Evolutionary conservation across 305 asterid genomes (phyloP), one percentile per base, ranked within the genome.

Genomic region (Rubia balearica): DNA sequence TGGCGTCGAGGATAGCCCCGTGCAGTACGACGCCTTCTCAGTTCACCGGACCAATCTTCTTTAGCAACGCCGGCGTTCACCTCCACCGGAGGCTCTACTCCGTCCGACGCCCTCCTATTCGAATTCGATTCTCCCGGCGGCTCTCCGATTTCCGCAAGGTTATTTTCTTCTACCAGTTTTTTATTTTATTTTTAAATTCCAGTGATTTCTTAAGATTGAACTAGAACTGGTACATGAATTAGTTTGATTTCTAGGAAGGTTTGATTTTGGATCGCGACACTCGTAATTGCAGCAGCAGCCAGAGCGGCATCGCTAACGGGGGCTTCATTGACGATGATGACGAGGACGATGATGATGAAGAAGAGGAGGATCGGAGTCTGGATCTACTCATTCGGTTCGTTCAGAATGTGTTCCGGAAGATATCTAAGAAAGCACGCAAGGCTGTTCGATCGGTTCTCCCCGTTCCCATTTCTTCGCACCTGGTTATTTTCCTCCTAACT

Each of bases 371-470:
- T 66, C 83, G 92, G 76, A 90, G 97, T 75, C 81, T 93, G 79
- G 98, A 93, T 83, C 96, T 93, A 62, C 67, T 90, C 75, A 81
- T 90, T 83, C 88, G 87, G 83, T 88, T 93, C 75, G 89, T 90
- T 69, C 91, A 90, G 84, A 93, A 89, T 73, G 80, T 89, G 65
- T 92, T 90, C 80, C 83, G 79, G 73, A 93, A 90, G 84, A 83
- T 90, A 53, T 93, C 98, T 45, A 83, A 83, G 65, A 87, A 84
- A 86, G 96, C 95, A 45, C 89, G 94, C 68, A 87, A 82, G 76
- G 96, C 94, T 60, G 96, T 89, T 59, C 92, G 89, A 78, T 88
- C 97, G 60, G 94, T 93, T 77, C 75, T 93, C 33, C 97, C 97
- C n/a, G 78, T 83, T 57, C 86, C 92, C 8, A 85, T 93, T 74